These are phyloP conservation scores for Arthrinium phaeospermum DNA, from an alignment of 2,329 filamentous ascomycete genomes.

Conservation along the genomic window DNA sequence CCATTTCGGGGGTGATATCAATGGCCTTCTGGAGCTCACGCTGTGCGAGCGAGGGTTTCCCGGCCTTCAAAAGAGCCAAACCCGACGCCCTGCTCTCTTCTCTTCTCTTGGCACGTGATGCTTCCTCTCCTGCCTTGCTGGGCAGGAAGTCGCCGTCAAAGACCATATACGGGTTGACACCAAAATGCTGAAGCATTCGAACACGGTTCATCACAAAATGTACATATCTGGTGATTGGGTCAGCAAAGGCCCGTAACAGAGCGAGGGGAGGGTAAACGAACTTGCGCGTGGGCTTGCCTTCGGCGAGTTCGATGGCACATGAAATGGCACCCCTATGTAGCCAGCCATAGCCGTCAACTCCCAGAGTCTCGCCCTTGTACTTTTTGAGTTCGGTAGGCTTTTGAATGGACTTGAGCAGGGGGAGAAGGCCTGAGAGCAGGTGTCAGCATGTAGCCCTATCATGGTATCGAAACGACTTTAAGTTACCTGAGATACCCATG, in stretches of 20 bases:
- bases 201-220: constrained; percentile 90
- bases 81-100: constrained; percentile 79
- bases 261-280: constrained; percentile 49
- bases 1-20: constrained; percentile 96
- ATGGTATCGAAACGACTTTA: background rate
- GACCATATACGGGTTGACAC: constrained; percentile 90
- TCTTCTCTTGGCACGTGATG: constrained; percentile 74
- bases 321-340: constrained; percentile 90
- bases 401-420: constrained; percentile 95
- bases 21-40: constrained; percentile 92
- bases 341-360: constrained; percentile 98
- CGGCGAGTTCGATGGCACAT: constrained; percentile 88
- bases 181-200: constrained; percentile 92
- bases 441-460: constrained; percentile 29
- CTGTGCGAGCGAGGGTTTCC: constrained; percentile 80
- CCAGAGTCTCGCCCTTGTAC: constrained; percentile 85
- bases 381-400: constrained; percentile 86
- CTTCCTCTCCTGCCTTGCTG: constrained; percentile 89
- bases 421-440: constrained; percentile 71
- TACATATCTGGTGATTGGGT: constrained; percentile 69
- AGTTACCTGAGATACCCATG: constrained; percentile 29
- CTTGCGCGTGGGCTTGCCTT: constrained; percentile 87
- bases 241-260: constrained; percentile 22
- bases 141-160: constrained; percentile 96
- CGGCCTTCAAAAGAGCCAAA: constrained; percentile 79